Evolutionary conservation across 2,329 filamentous ascomycete genomes (phyloP), one percentile per base, ranked within the genome.

Genomic region (Microsporum audouinii): DNA sequence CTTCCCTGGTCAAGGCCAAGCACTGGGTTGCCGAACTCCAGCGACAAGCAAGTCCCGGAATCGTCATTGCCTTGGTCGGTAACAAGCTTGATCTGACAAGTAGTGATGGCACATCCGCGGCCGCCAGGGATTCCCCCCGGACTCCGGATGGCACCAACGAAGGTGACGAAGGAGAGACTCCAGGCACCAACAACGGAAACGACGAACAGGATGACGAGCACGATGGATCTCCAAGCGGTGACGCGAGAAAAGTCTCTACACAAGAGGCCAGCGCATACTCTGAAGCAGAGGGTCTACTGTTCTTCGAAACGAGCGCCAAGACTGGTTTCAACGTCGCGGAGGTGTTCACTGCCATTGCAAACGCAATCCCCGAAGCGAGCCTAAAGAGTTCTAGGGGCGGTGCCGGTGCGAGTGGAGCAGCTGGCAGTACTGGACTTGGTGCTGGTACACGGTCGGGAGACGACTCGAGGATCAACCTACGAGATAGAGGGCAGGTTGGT

Each of bases 21-120:
- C 88, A 91, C 51, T 99, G 94, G 94, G 92, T 99, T 62, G 97
- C 97, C 79, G 94, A 99, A 75, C 85, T 99, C 61, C 94, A 99
- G 77, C 87, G 95, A 73, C 95, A 99, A 79, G 95, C 95, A 65
- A 99, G 97, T 79, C 94, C 97, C 77, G 97, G 97, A 78, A 99
- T 99, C 75, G 91, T 99, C 76, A 99, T 99, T 71, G 94, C 94
- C 51, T 85, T 99, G 47, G 94, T 92, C 59, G 94, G 94, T 65
- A 99, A 99, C 82, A 97, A 99, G 79, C 82, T 96, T 71, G 94
- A 99, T 82, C 80, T 99, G 68, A 94, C 96, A 64, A 91, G 86
- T 65, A 91, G 95, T 71, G 88, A 89, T 73, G 66, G 59, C 27
- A 56, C 51, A 53, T 56, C 43, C 49, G 38, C 10, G 29, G 33